A percentile compares a stretch with the other conserved stretches of the same genome.
Conservation (phyloP, 805 yeast genomes). For the Grigorovia transvaalensis region DNA sequence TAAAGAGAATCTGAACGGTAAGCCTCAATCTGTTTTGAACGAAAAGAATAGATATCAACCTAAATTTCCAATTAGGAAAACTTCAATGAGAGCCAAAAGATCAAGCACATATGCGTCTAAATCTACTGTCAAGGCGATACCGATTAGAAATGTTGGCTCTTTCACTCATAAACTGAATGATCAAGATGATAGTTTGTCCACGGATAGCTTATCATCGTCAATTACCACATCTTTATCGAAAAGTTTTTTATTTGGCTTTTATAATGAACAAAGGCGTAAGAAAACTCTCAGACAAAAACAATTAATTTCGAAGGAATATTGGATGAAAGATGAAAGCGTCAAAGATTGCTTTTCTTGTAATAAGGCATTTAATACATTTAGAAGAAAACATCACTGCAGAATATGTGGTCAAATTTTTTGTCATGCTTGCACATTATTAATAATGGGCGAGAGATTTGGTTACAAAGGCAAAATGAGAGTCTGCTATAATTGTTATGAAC, state of each 20-base stretch:
- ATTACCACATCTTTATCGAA: conserved; percentile 34
- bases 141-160: conserved; percentile 15
- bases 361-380: conserved; percentile 67
- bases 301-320: conserved; percentile 53
- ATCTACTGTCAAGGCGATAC: conserved; percentile 27
- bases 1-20: not conserved
- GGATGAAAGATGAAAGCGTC: conserved; percentile 95
- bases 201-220: conserved; percentile 32
- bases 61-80: conserved; percentile 16
- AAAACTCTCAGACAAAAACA: conserved; percentile 18
- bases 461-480: conserved; percentile 63
- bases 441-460: conserved; percentile 56
- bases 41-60: conserved; percentile 6
- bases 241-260: conserved; percentile 34
- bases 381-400: conserved; percentile 90
- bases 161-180: conserved; percentile 13
- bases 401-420: conserved; percentile 96
- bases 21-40: not conserved
- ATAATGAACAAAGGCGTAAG: conserved; percentile 23
- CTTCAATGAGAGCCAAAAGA: conserved; percentile 19
- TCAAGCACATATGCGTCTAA: conserved; percentile 28
- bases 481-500: conserved; percentile 59
- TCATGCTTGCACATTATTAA: conserved; percentile 62
- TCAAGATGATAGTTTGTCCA: conserved; percentile 28
- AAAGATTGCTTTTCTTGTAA: conserved; percentile 80